Evolutionary conservation across 208 protist genomes (phyloP).

Genomic region (Blechomonas ayalai): DNA sequence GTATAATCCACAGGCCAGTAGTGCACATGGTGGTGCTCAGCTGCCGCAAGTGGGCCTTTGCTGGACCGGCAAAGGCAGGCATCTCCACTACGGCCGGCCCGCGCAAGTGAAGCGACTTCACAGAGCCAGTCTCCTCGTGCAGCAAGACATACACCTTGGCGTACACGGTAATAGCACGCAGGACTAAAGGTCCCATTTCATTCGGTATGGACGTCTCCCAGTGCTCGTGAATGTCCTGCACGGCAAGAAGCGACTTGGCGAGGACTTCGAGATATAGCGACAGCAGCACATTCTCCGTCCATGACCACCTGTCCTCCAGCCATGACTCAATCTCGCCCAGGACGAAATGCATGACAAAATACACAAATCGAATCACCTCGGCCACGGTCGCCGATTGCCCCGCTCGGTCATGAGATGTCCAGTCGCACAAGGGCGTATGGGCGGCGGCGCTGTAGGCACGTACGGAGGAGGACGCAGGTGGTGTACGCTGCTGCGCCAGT

Average conservation of each 20-base stretch:
- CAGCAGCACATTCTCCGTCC: slow-evolving; percentile 31
- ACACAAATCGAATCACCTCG: slow-evolving; percentile 31
- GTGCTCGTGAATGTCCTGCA: slow-evolving; percentile 31
- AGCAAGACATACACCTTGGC: slow-evolving; percentile 12
- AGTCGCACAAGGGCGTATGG: too few relatives aligned
- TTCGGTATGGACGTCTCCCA: slow-evolving; percentile 34
- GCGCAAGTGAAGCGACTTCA: slow-evolving; percentile 9
- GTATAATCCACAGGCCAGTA: slow-evolving; percentile 1
- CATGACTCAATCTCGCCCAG: slow-evolving; percentile 34
- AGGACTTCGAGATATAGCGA: slow-evolving; percentile 69
- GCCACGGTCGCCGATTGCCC: too few relatives aligned
- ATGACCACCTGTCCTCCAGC: slow-evolving; percentile 25
- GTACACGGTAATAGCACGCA: slow-evolving; percentile 14
- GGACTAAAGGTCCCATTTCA: slow-evolving; percentile 30
- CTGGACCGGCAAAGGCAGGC: too few relatives aligned
- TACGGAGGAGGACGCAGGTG: too few relatives aligned
- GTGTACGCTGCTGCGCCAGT: too few relatives aligned
- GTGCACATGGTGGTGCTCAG: slow-evolving; percentile 22
- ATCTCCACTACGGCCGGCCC: slow-evolving; percentile 11
- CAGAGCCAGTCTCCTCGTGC: slow-evolving; percentile 5
- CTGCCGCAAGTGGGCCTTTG: slow-evolving; percentile 7
- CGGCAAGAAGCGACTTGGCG: slow-evolving; percentile 34
- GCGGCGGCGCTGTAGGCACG: too few relatives aligned
- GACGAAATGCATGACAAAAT: slow-evolving; percentile 52
- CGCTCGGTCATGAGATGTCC: too few relatives aligned